These are phyloP conservation scores for Phaeosphaeriaceae sp. DNA, from an alignment of 2,329 filamentous ascomycete genomes.

Conservation along the genomic window DNA sequence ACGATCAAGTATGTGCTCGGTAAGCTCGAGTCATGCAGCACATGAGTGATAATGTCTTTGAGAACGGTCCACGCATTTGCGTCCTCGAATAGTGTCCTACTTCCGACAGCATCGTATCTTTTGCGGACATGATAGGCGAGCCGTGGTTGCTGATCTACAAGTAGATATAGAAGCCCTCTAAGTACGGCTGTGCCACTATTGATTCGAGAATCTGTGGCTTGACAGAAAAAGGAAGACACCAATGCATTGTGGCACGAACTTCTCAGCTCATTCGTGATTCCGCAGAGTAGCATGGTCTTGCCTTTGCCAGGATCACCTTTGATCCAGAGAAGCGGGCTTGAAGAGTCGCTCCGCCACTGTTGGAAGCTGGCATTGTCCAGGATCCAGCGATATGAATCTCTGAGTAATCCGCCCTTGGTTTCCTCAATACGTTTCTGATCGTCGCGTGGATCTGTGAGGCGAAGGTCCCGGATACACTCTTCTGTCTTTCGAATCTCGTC, in stretches of 20 bases:
- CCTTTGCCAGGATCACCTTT: constrained; percentile 5
- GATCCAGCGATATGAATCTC: neutral
- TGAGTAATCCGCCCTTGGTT: neutral
- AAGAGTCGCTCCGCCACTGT: neutral
- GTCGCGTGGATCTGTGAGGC: neutral
- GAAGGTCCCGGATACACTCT: neutral
- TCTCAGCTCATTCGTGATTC: neutral
- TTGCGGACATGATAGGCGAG: neutral
- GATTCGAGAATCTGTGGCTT: neutral
- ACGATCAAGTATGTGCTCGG: neutral
- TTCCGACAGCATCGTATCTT: neutral
- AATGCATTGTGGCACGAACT: neutral
- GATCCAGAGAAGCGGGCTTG: neutral
- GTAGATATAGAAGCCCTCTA: neutral
- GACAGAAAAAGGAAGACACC: neutral
- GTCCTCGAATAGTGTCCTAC: constrained; percentile 29
- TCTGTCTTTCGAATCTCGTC: neutral
- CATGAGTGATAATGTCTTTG: constrained; percentile 45
- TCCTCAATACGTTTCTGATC: neutral
- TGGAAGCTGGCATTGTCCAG: neutral
- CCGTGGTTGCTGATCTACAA: neutral
- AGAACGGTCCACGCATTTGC: constrained; percentile 27
- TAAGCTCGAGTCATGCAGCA: constrained; percentile 38
- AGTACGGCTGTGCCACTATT: neutral
- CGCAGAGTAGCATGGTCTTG: neutral